Percentiles rank a stretch among this genome's conserved stretches.
Evolutionary conservation across 2,329 filamentous ascomycete genomes (phyloP).

Genomic region (Onygenales sp.): DNA sequence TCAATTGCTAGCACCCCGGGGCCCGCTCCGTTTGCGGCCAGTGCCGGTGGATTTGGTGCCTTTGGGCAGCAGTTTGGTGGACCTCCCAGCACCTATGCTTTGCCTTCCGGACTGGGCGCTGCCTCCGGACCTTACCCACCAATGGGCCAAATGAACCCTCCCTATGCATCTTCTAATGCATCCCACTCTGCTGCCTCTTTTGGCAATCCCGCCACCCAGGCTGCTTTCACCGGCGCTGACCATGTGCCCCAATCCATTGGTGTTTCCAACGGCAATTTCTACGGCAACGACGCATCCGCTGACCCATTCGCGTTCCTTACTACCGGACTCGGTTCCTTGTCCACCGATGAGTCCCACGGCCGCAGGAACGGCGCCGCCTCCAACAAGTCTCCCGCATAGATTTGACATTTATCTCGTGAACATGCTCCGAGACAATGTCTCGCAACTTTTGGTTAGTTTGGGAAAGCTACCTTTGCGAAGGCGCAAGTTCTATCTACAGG

Average conservation of each 20-base stretch:
- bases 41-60: slow-evolving; percentile 57
- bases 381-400: slow-evolving; percentile 37
- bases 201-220: slow-evolving; percentile 86
- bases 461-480: too few species aligned
- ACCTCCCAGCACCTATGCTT: slow-evolving; percentile 73
- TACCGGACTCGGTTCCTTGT: slow-evolving; percentile 49
- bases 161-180: slow-evolving; percentile 65
- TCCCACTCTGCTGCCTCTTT: slow-evolving; percentile 81
- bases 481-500: neutral
- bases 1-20: slow-evolving; percentile 72
- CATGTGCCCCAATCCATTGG: slow-evolving; percentile 72
- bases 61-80: slow-evolving; percentile 74
- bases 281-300: slow-evolving; percentile 42
- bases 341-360: slow-evolving; percentile 41
- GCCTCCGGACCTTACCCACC: slow-evolving; percentile 70
- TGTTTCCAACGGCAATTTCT: slow-evolving; percentile 65
- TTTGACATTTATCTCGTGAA: slow-evolving; percentile 5
- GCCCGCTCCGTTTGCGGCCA: slow-evolving; percentile 64
- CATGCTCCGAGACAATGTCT: slow-evolving; percentile 2
- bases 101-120: slow-evolving; percentile 76
- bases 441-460: neutral
- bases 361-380: slow-evolving; percentile 36
- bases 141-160: slow-evolving; percentile 54
- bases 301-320: slow-evolving; percentile 59
- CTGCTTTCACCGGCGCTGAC: slow-evolving; percentile 81